Conservation (phyloP, 1,139 yeast genomes). For the Wickerhamiella infanticola region DNA sequence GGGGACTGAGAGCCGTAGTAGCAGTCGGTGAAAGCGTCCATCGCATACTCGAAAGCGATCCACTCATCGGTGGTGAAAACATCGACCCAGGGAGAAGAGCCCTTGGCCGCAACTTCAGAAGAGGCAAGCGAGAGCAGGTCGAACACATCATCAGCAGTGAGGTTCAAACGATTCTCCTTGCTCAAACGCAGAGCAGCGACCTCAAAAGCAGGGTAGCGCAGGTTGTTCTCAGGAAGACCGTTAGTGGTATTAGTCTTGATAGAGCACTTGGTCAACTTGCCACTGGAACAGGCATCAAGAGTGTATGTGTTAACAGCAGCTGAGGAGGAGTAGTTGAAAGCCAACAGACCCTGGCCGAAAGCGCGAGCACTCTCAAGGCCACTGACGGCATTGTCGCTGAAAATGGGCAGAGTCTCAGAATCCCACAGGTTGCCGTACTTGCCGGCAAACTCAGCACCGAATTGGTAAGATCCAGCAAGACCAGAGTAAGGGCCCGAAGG, state of each 20-base stretch:
- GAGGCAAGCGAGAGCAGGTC: slow-evolving; percentile 35
- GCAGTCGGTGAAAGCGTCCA: slow-evolving; percentile 32
- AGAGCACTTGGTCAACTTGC: slow-evolving; percentile 3
- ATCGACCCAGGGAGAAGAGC: slow-evolving; percentile 35
- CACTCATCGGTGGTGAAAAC: slow-evolving; percentile 37
- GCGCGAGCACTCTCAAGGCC: slow-evolving; percentile 26
- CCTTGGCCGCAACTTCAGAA: slow-evolving; percentile 38
- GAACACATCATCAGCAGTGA: slow-evolving; percentile 28
- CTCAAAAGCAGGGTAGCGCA: slow-evolving; percentile 20
- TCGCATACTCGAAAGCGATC: slow-evolving; percentile 30
- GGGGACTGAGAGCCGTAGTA: slow-evolving; percentile 38
- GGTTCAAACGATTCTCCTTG: slow-evolving; percentile 27
- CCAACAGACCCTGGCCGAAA: slow-evolving; percentile 29
- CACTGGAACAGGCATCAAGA: slow-evolving; percentile 15
- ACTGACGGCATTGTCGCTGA: slow-evolving; percentile 25
- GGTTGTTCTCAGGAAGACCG: background rate
- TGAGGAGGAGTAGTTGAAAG: slow-evolving; percentile 22
- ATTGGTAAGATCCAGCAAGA: slow-evolving; percentile 14
- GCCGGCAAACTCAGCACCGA: slow-evolving; percentile 21
- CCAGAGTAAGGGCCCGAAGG: slow-evolving; percentile 24
- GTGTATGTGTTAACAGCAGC: slow-evolving; percentile 26
- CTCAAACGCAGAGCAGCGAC: slow-evolving; percentile 27
- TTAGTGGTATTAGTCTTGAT: background rate
- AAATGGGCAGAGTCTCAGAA: slow-evolving; percentile 22
- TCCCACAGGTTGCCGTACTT: slow-evolving; percentile 25